Percentiles rank a stretch among this genome's conserved stretches.
Conservation (phyloP, 116 monocot genomes). For the Thalassia testudinum region DNA sequence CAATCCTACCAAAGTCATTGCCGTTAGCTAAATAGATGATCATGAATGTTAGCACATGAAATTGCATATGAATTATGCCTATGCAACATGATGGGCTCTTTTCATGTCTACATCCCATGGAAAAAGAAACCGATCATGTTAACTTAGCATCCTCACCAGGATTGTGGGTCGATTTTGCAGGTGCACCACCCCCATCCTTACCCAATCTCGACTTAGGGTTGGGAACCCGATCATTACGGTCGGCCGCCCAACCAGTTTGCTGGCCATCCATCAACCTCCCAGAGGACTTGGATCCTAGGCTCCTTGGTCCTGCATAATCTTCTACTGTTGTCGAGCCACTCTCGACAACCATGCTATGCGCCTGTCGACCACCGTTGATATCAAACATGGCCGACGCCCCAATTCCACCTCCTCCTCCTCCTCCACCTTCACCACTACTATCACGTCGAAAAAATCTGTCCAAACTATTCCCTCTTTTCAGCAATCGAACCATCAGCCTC, state of each 20-base stretch:
- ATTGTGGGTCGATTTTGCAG: no score
- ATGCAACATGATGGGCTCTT: no score
- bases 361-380: neutral
- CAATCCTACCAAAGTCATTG: no score
- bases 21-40: no score
- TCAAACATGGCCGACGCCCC: neutral
- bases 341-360: neutral
- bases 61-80: no score
- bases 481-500: constrained; percentile 9
- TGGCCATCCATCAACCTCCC: neutral
- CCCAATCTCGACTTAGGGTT: constrained; percentile 1
- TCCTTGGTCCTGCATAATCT: neutral
- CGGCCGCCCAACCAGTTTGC: constrained; percentile 3
- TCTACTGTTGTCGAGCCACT: neutral
- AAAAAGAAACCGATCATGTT: no score
- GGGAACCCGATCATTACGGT: constrained; percentile 6
- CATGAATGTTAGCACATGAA: no score
- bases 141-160: no score
- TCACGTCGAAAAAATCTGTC: constrained; percentile 5
- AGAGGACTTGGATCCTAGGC: constrained; percentile 1
- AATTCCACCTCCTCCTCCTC: neutral
- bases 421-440: neutral
- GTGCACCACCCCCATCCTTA: constrained; percentile 3
- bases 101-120: no score
- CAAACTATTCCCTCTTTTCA: constrained; percentile 9